Percentiles rank a stretch among this genome's conserved stretches.
These are phyloP conservation scores for Trichosporon sp. DNA, from an alignment of 1,284 basidiomycete species.

Conservation along the genomic window DNA sequence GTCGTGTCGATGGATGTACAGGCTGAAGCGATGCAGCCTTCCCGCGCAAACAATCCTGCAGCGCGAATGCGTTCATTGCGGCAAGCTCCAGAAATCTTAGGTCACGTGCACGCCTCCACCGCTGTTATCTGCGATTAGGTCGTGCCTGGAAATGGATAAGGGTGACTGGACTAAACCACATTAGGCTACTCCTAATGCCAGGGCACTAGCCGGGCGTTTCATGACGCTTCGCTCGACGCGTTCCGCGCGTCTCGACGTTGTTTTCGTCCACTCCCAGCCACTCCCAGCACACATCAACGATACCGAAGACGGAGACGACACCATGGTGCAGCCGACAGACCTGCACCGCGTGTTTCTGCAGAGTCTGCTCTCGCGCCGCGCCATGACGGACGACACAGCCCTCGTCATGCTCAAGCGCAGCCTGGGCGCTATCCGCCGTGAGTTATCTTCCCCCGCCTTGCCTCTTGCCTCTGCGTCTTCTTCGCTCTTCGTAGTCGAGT, in stretches of 20 bases:
- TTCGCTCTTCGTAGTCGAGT: background rate
- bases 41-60: background rate
- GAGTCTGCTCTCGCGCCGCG: conserved; percentile 38
- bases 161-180: background rate
- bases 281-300: background rate
- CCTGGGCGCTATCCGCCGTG: conserved; percentile 27
- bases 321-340: conserved; percentile 28
- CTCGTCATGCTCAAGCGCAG: conserved; percentile 44
- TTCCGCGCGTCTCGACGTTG: background rate
- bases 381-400: conserved; percentile 33
- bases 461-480: background rate
- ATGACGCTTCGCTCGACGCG: background rate
- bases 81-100: background rate
- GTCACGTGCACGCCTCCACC: background rate
- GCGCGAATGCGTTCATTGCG: background rate
- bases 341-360: conserved; percentile 45
- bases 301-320: background rate
- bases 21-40: background rate
- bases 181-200: background rate
- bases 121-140: background rate
- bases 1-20: background rate
- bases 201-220: background rate
- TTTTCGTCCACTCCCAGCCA: background rate
- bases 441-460: conserved; percentile 2
- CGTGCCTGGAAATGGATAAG: background rate